These are phyloP conservation scores for Bassia scoparia DNA, from an alignment of 148 eudicot species.

Conservation along the genomic window DNA sequence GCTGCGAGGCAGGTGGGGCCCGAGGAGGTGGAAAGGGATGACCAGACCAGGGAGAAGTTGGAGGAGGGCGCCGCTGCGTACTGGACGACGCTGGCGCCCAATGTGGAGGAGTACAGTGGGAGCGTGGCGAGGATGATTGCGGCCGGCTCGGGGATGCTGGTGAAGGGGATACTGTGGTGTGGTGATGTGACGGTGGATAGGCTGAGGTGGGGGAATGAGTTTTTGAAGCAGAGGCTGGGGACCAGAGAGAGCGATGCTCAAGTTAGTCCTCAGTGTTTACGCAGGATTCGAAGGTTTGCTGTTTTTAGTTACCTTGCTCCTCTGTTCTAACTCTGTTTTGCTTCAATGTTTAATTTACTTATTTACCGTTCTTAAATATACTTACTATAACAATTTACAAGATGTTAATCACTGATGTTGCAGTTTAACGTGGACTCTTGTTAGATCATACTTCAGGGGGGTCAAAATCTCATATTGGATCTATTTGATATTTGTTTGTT, in stretches of 20 bases:
- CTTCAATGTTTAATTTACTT: no score
- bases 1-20: conserved; percentile 44
- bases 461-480: no score
- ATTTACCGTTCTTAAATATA: no score
- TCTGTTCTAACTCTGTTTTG: no score
- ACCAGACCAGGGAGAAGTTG: conserved; percentile 33
- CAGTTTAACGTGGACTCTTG: no score
- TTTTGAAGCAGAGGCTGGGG: conserved; percentile 44
- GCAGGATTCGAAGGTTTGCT: conserved; percentile 58
- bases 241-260: conserved; percentile 29
- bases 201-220: conserved; percentile 73
- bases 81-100: conserved; percentile 82
- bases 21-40: conserved; percentile 43
- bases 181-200: conserved; percentile 81
- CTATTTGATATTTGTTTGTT: no score
- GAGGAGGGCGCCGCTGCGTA: conserved; percentile 59
- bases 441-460: no score
- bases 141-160: conserved; percentile 57
- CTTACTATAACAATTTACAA: no score
- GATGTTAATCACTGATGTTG: no score
- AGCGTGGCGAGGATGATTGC: conserved; percentile 71
- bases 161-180: conserved; percentile 83
- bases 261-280: conserved; percentile 52
- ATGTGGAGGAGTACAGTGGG: conserved; percentile 77
- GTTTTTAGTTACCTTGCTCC: no score